Base-by-base conservation (phyloP, 2,329 filamentous ascomycete species). In the Alternaria brassicicola region DNA sequence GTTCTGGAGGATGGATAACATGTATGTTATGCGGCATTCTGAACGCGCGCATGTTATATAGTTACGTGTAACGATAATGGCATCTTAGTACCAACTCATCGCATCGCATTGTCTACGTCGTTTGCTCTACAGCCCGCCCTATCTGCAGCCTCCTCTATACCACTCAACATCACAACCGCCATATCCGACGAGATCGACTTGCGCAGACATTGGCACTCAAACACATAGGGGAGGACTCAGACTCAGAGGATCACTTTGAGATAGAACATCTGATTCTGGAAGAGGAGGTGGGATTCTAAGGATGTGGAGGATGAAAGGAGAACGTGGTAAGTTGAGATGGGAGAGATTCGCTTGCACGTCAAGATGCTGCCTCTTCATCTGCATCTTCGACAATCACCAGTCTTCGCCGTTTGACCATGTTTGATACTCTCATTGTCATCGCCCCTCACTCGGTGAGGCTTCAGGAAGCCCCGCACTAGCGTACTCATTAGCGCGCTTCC, bases 401-500 rank as follows among this genome's bases (percentile, higher is more conserved):
- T 30, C 25, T 12, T 17, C 42, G 26, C 42, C 12, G 10, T 1
- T 30, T 45, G 5, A 45, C 31, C 3, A 30, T 3, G 42, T 45
- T 45, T 19, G 42, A 45, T 19, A 15, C 21, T 25, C 33, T 36
- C 33, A 35, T 9, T 28, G 21, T 30, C 47, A 50, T 4, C 26
- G 42, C 3, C 21, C 42, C n/a, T 28, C 41, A 23, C 47, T 36
- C 42, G 49, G 54, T 57, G 39, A 43, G 38, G 47, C 13, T 26
- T 13, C 4, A 12, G 26, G n/a, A 48, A 41, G 42, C 56, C 52
- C 56, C 56, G 56, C 56, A 51, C 52, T 59, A 59, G 52, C 56
- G 48, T 19, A n/a, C 15, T 13, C 12, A 30, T 35, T 57, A 57
- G 55, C 55, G 55, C 42, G 42, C 41, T 13, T 45, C 42, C 46